Percentiles rank a stretch among this genome's conserved stretches.
Conservation (phyloP, 805 yeast species). For the Ogataea kodamae region DNA sequence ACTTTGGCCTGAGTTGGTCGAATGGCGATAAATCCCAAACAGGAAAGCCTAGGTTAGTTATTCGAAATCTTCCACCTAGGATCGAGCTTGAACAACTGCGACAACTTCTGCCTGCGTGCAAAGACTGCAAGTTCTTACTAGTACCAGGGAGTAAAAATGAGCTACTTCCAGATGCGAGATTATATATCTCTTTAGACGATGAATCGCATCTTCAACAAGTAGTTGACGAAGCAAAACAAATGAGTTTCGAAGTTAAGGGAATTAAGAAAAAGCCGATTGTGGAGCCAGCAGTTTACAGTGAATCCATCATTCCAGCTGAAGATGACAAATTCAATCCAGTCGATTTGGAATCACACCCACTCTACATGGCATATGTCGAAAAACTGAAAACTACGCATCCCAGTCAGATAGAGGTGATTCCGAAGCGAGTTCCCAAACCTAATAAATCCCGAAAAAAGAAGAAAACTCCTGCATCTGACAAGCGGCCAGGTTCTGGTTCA, state of each 20-base stretch:
- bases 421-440: not conserved
- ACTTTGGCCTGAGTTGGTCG: no score
- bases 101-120: no score
- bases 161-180: constrained; percentile 42
- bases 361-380: not conserved
- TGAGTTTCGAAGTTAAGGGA: not conserved
- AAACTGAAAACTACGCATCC: no score
- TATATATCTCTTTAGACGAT: constrained; percentile 37
- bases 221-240: not conserved
- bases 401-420: not conserved
- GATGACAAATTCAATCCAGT: no score
- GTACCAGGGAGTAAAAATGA: no score
- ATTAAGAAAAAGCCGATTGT: constrained; percentile 35
- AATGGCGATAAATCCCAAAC: no score
- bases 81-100: not conserved
- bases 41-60: constrained; percentile 35
- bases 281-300: constrained; percentile 33
- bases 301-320: no score
- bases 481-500: no score
- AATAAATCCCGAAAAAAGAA: no score
- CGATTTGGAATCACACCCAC: no score
- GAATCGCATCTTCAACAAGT: constrained; percentile 21
- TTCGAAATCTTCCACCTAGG: constrained; percentile 45
- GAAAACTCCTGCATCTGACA: no score
- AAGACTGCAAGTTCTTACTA: no score